Conservation (phyloP, 805 yeast species). For the Ogataea chonburiensis region DNA sequence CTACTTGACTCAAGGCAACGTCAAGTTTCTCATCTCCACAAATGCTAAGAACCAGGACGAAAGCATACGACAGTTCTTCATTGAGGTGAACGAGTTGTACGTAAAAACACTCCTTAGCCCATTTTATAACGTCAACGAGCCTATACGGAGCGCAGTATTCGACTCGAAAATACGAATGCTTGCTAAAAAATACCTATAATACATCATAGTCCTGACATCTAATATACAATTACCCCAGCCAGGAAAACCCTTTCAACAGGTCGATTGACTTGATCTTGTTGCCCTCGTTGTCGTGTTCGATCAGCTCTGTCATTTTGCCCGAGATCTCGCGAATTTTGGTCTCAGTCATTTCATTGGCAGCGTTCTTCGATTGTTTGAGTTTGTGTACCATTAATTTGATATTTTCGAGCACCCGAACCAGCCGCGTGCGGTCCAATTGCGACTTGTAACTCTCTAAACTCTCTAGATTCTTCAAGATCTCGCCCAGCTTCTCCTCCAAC, state of each 20-base stretch:
- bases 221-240: conserved; percentile 19
- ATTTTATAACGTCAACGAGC: conserved; percentile 74
- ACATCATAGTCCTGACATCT: conserved; percentile 14
- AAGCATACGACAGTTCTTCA: conserved; percentile 76
- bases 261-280: conserved; percentile 32
- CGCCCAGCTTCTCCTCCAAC: conserved; percentile 17
- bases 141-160: conserved; percentile 70
- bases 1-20: conserved; percentile 83
- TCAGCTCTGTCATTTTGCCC: conserved; percentile 20
- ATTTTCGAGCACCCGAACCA: conserved; percentile 35
- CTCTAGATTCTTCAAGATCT: conserved; percentile 17
- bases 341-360: conserved; percentile 22
- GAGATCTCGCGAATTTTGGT: conserved; percentile 24
- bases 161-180: conserved; percentile 69
- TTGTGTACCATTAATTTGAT: conserved; percentile 34
- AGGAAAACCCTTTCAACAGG: conserved; percentile 36
- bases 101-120: conserved; percentile 85
- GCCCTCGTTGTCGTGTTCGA: conserved; percentile 23
- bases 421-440: conserved; percentile 9
- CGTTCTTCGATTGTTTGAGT: conserved; percentile 25
- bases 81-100: conserved; percentile 83
- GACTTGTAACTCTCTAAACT: conserved; percentile 13
- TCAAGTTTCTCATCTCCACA: conserved; percentile 73
- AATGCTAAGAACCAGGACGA: conserved; percentile 61
- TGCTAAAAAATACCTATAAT: conserved; percentile 71